Conservation (phyloP, 805 yeast genomes). For the Saturnispora serradocipensis region DNA sequence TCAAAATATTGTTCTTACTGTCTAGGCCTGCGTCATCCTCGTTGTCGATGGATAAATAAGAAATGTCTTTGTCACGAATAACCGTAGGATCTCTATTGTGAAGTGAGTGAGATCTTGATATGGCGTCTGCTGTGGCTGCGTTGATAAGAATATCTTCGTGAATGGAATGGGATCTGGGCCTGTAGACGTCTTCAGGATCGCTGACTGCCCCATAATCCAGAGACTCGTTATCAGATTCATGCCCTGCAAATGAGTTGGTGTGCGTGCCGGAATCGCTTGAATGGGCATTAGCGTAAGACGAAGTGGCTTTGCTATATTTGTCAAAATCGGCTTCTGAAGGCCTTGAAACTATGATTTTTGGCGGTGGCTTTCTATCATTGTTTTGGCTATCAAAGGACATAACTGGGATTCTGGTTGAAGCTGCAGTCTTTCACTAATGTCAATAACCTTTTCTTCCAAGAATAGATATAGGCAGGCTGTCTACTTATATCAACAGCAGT, state of each 20-base stretch:
- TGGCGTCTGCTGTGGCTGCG: neutral
- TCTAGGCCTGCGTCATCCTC: no score
- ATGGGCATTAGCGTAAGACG: neutral
- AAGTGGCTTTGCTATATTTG: neutral
- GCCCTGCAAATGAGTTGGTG: neutral
- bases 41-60: neutral
- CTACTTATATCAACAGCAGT: no score
- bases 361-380: neutral
- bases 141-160: neutral
- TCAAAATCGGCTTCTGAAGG: neutral
- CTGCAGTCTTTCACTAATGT: no score
- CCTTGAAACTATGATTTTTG: neutral
- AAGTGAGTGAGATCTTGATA: neutral
- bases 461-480: no score
- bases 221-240: neutral
- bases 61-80: neutral
- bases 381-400: neutral
- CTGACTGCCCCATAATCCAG: neutral
- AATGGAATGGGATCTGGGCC: neutral
- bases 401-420: neutral
- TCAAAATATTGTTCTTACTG: neutral
- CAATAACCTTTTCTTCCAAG: no score
- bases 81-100: neutral
- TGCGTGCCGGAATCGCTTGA: neutral
- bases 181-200: neutral